Evolutionary conservation across 768 basidiomycete genomes (phyloP), one percentile per base, ranked within the genome.

Genomic region (Collybia sordida): DNA sequence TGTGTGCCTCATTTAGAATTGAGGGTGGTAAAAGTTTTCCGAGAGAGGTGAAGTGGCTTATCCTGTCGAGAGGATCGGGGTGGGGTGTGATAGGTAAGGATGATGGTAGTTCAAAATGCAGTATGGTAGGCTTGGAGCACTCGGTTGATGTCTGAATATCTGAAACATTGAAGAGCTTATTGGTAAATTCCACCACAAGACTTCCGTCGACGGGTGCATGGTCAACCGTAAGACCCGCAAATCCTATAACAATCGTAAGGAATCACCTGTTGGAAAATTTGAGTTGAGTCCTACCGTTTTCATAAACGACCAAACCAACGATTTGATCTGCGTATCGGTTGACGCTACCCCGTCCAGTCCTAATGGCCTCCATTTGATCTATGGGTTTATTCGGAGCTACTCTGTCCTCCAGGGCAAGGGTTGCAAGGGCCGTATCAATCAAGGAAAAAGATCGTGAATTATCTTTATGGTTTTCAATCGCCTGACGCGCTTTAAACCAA

Each of bases 261-360:
- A 2, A 2, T 11, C 14, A 31, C 31, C 14, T 14, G 14, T 11
- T 3, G 11, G 14, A 31, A 31, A 4, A 31, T 12, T 11, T 12
- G 11, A 31, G 34, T 36, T 4, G 17, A 11, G 8, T 12, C 45
- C 9, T 6, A 46, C 45, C 45, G 37, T 46, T 23, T 37, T 35
- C 45, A 23, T 34, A 46, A 11, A 46, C 45, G 3, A 46, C 34
- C 15, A 46, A 27, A n/a, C 45, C 45, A 3, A 46, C 45, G 14
- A 46, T 34, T 23, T 46, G 45, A 31, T 46, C 45, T 19, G 44
- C 45, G 37, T 46, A 46, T 11, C 45, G 21, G 35, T 37, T 46
- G 8, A 37, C 34, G 22, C 45, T 46, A 14, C 22, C 18, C 11
- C 19, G 17, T 17, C 34, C 45, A 27, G 28, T n/a, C 24, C 45